Evolutionary conservation across 805 yeast genomes (phyloP).

Genomic region (Candida railenensis): DNA sequence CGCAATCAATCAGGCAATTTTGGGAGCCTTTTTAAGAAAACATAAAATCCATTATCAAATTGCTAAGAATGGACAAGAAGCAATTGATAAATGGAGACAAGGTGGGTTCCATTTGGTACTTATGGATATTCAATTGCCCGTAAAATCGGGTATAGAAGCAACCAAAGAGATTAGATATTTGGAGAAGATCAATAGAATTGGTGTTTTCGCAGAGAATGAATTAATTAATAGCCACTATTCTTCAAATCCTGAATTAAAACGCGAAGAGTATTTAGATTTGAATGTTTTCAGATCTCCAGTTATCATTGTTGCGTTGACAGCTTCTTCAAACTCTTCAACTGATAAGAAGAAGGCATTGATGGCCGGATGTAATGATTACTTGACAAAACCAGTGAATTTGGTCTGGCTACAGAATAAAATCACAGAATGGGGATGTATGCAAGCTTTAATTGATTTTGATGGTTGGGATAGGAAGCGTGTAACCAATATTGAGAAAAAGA

Average conservation of each 20-base stretch:
- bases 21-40: conserved; percentile 82
- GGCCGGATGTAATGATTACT: conserved; percentile 96
- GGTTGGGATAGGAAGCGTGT: conserved; percentile 61
- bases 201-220: conserved; percentile 53
- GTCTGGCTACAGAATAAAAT: conserved; percentile 93
- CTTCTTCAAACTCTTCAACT: conserved; percentile 73
- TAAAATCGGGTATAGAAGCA: conserved; percentile 93
- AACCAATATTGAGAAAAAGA: background rate
- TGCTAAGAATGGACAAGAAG: conserved; percentile 94
- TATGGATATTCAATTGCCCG: conserved; percentile 97
- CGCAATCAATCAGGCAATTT: conserved; percentile 86
- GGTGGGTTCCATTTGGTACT: conserved; percentile 94
- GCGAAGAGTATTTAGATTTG: conserved; percentile 58
- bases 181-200: conserved; percentile 79
- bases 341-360: conserved; percentile 90
- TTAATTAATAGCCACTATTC: conserved; percentile 18
- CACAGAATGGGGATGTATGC: conserved; percentile 99
- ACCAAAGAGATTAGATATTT: conserved; percentile 85
- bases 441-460: conserved; percentile 91
- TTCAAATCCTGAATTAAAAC: conserved; percentile 24
- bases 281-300: conserved; percentile 84
- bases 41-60: conserved; percentile 81
- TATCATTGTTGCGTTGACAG: conserved; percentile 96
- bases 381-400: conserved; percentile 93
- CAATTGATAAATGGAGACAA: conserved; percentile 87